These are phyloP conservation scores for Dactylellina drechsleri DNA, from an alignment of 2,329 filamentous ascomycete genomes.

Conservation along the genomic window DNA sequence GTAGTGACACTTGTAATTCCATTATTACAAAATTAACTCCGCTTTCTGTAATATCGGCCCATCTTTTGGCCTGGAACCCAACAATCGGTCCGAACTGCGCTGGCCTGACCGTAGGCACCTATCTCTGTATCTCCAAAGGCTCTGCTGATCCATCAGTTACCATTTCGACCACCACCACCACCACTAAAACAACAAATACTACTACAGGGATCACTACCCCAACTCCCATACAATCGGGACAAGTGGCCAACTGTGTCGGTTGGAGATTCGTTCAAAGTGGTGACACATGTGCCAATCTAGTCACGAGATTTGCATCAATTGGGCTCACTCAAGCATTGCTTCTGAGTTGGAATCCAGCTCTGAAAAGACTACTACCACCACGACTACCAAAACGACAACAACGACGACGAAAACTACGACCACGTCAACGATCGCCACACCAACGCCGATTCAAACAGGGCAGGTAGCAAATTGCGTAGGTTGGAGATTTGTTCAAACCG, in stretches of 20 bases:
- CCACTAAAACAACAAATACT: too few species aligned
- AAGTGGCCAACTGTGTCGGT: constrained; percentile 9
- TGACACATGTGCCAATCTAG: constrained; percentile 4
- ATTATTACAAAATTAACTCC: too few species aligned
- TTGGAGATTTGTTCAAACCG: constrained; percentile 12
- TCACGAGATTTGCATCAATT: not conserved
- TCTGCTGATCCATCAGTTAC: too few species aligned
- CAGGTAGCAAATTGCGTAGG: constrained; percentile 16
- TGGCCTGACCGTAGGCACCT: too few species aligned
- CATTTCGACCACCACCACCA: too few species aligned
- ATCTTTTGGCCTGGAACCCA: too few species aligned
- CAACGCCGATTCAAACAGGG: constrained; percentile 13
- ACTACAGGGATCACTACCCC: not conserved
- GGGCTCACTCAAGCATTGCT: constrained; percentile 13
- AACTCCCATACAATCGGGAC: constrained; percentile 14
- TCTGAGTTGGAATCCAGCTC: not conserved
- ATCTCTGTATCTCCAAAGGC: too few species aligned
- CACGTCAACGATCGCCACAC: not conserved
- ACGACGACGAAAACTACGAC: too few species aligned
- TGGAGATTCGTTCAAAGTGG: constrained; percentile 19
- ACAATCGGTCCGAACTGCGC: too few species aligned
- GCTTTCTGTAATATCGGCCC: too few species aligned
- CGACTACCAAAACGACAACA: too few species aligned
- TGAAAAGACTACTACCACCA: not conserved
- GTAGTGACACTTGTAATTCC: too few species aligned